Evolutionary conservation across 768 basidiomycete species (phyloP), one percentile per base, ranked within the genome.

Genomic region (Lepiota venenata): DNA sequence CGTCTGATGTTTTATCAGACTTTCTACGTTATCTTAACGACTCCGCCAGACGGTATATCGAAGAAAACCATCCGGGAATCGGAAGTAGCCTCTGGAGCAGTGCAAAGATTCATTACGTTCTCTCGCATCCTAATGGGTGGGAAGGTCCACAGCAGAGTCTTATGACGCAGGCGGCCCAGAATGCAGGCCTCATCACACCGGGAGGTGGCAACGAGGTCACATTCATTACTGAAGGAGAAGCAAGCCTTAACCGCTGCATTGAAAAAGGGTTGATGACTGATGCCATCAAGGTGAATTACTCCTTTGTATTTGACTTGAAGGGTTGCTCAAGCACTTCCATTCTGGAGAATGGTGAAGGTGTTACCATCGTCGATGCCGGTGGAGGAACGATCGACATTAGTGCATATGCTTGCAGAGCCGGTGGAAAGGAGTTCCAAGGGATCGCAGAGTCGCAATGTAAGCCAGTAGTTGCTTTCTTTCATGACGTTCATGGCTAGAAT

Each of bases 81-180:
- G 80, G 82, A 1, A 52, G 16, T 4, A 63, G 64, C 12, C 57
- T 82, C 2, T 81, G 78, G 80, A 61, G 61, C 9, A 74, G 74
- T 8, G 61, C 64, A 12, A 66, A 59, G 5, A 71, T 79, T 37
- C 74, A 79, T 27, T 78, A 74, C 54, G 69, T 85, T 14, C 69
- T 85, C 18, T 74, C 75, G 2, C 83, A 84, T 56, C 83, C 83
- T 6, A 84, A 84, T 57, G 81, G 79, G 0, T 85, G 83, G 83
- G 83, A 76, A 55, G 79, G 80, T 0, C 64, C 61, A 0, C 83
- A 85, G 56, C 84, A 85, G 56, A 64, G 64, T 11, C 68, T 74
- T 56, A 79, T 85, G 69, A 74, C 82, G 4, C 61, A 63, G 21
- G 82, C 83, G 1, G 81, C 81, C 0, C 63, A 76, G 3, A 48